Evolutionary conservation across 495 filamentous ascomycete species (phyloP).

Genomic region (Xylona heveae): DNA sequence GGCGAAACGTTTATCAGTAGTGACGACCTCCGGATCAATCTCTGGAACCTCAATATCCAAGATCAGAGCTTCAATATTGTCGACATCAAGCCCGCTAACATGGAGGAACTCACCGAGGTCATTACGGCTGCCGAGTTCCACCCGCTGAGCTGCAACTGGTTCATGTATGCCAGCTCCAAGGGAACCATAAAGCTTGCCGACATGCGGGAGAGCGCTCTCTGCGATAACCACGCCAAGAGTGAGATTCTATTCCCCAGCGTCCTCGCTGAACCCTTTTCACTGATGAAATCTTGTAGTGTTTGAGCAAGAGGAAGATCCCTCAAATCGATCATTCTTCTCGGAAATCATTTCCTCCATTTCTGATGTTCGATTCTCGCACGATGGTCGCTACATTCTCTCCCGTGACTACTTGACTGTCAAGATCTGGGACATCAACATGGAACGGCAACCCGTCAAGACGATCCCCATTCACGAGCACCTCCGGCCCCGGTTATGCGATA

Average conservation of each 20-base stretch:
- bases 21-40: slow-evolving; percentile 90
- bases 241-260: slow-evolving; percentile 9
- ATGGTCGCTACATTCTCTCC: slow-evolving; percentile 92
- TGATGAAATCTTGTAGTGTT: slow-evolving; percentile 64
- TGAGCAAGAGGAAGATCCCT: slow-evolving; percentile 98
- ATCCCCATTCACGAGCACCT: slow-evolving; percentile 98
- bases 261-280: background rate
- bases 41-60: slow-evolving; percentile 98
- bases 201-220: slow-evolving; percentile 90
- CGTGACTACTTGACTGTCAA: slow-evolving; percentile 97
- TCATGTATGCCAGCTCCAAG: slow-evolving; percentile 99
- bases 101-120: slow-evolving; percentile 98
- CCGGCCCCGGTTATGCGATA: slow-evolving; percentile 84
- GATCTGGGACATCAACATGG: slow-evolving; percentile 99
- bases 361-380: slow-evolving; percentile 89
- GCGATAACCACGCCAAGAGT: slow-evolving; percentile 91
- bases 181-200: slow-evolving; percentile 97
- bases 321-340: slow-evolving; percentile 95
- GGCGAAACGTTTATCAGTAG: slow-evolving; percentile 98
- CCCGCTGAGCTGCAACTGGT: slow-evolving; percentile 94
- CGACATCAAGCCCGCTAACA: slow-evolving; percentile 98
- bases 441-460: slow-evolving; percentile 87
- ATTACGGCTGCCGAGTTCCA: slow-evolving; percentile 98
- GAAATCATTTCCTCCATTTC: slow-evolving; percentile 99
- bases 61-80: slow-evolving; percentile 99